phyloP scores from a whole-genome alignment of 2,329 filamentous ascomycete species.

The Fusarium sterilihyphosum region DNA sequence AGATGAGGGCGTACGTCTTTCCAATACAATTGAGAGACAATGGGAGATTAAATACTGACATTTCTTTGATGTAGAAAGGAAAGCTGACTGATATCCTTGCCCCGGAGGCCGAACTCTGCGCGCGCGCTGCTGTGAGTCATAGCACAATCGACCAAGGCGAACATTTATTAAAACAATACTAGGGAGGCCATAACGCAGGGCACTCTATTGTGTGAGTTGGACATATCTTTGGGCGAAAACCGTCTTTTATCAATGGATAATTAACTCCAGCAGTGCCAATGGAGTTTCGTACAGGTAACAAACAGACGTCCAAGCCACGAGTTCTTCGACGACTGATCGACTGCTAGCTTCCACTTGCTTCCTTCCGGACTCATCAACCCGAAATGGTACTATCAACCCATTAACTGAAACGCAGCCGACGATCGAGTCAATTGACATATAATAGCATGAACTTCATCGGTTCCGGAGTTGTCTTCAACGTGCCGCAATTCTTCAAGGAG shows the following conservation, averaged over 20 bases:
- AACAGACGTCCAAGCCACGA: neutral
- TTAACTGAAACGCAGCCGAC: neutral
- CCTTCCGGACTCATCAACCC: constrained; percentile 79
- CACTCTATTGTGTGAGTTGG: neutral
- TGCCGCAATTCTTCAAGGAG: constrained; percentile 58
- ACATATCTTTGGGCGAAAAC: neutral
- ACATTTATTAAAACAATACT: neutral
- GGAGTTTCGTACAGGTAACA: constrained; percentile 47
- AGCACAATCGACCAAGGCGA: neutral
- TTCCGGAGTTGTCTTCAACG: constrained; percentile 73
- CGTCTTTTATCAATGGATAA: neutral
- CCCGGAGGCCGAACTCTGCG: neutral
- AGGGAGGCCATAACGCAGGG: neutral
- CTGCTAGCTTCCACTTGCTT: constrained; percentile 66
- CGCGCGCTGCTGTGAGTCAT: neutral
- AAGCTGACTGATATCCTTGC: neutral
- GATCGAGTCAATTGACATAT: neutral
- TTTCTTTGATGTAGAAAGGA: neutral
- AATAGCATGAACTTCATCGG: constrained; percentile 74
- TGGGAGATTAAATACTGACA: rapidly evolving
- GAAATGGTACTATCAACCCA: constrained; percentile 49
- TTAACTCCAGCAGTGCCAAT: constrained; percentile 38
- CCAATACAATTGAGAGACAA: neutral
- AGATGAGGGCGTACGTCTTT: neutral
- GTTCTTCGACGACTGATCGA: neutral